Conservation (phyloP, 495 filamentous ascomycete genomes). For the Poronia punctata region DNA sequence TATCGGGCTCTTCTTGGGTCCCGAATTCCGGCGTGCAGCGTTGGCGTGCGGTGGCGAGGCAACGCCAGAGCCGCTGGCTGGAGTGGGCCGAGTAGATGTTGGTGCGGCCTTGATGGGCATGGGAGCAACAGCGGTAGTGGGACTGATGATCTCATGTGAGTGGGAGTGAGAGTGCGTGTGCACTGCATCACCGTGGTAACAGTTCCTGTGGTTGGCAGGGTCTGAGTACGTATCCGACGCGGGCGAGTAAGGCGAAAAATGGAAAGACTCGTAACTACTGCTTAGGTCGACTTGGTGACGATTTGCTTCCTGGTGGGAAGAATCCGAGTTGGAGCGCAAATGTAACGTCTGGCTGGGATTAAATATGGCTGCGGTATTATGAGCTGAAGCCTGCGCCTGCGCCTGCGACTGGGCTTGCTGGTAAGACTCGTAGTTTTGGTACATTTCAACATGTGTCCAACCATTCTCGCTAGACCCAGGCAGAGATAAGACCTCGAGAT, state of each 20-base stretch:
- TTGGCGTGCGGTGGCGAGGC: conserved; percentile 50
- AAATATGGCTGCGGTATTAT: conserved; percentile 59
- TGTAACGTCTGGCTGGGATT: conserved; percentile 83
- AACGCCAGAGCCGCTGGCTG: conserved; percentile 54
- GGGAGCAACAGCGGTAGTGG: conserved; percentile 58
- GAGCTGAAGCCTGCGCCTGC: conserved; percentile 39
- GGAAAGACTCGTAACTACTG: conserved; percentile 74
- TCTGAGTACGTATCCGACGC: conserved; percentile 55
- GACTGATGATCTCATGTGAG: conserved; percentile 53
- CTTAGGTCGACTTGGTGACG: conserved; percentile 55
- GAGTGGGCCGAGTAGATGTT: conserved; percentile 46
- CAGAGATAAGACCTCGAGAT: conserved; percentile 75
- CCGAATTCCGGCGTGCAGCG: conserved; percentile 50
- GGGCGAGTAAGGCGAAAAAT: conserved; percentile 62
- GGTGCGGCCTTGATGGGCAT: conserved; percentile 61
- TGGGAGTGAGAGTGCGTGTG: no score
- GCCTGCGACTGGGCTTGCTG: conserved; percentile 43
- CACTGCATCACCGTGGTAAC: conserved; percentile 41
- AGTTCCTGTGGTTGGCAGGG: conserved; percentile 43
- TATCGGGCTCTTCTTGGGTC: conserved; percentile 66
- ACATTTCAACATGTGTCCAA: conserved; percentile 67
- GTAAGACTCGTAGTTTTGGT: conserved; percentile 40
- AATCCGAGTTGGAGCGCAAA: conserved; percentile 75
- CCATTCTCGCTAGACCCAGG: conserved; percentile 75
- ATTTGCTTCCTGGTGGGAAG: conserved; percentile 62